These are phyloP conservation scores for Collybia mongolica DNA, from an alignment of 768 basidiomycete species.

Conservation along the genomic window DNA sequence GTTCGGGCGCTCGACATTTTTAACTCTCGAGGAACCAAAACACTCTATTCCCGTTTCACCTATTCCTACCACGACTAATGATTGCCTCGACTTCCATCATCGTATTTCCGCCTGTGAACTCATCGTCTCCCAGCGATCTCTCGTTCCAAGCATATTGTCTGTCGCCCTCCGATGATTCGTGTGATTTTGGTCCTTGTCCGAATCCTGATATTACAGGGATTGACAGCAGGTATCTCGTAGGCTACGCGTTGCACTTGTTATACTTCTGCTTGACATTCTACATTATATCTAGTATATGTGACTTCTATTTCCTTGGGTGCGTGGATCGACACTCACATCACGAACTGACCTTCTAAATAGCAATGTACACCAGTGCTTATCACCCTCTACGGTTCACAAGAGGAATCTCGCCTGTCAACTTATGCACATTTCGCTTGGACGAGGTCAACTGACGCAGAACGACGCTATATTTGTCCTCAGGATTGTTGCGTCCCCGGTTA, in stretches of 20 bases:
- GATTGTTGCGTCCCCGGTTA: constrained; percentile 13
- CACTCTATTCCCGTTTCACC: too few species aligned
- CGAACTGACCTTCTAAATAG: too few species aligned
- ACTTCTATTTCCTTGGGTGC: constrained; percentile 6
- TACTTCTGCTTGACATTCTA: background rate
- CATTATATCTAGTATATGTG: constrained; percentile 3
- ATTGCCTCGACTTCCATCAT: too few species aligned
- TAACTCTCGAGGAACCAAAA: too few species aligned
- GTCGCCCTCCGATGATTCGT: constrained; percentile 10
- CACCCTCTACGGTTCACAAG: too few species aligned
- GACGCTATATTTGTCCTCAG: constrained; percentile 17
- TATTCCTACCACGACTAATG: too few species aligned
- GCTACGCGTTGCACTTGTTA: background rate
- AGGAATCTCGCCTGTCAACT: constrained; percentile 6
- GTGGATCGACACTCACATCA: background rate
- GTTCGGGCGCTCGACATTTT: too few species aligned
- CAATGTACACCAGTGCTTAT: too few species aligned
- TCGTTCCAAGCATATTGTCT: constrained; percentile 15
- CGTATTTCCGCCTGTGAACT: too few species aligned
- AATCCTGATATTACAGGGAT: constrained; percentile 20
- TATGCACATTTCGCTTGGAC: constrained; percentile 13
- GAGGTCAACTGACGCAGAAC: constrained; percentile 12
- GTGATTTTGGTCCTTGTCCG: constrained; percentile 15
- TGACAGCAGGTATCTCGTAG: constrained; percentile 17
- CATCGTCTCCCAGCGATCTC: too few species aligned